A percentile compares a stretch with the other conserved stretches of the same genome.
phyloP scores from a whole-genome alignment of 768 basidiomycete species.

The Russula sp. region DNA sequence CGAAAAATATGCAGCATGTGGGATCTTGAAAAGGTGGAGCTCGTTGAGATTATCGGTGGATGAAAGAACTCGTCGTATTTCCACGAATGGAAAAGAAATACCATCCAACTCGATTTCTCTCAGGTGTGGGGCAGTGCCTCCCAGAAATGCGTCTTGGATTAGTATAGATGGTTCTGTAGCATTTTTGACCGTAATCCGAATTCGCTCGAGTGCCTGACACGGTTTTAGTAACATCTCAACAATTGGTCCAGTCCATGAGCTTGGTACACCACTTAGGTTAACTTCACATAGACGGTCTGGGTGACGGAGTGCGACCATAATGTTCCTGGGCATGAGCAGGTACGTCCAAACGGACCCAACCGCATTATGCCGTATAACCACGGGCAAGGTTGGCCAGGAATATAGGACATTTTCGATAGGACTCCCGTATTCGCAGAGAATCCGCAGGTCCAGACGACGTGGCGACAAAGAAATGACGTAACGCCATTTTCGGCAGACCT shows the following conservation, averaged over 20 bases:
- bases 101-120: neutral
- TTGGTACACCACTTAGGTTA: neutral
- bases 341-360: too few relatives aligned
- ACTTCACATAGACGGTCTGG: neutral
- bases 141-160: neutral
- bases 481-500: slow-evolving; percentile 10
- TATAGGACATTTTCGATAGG: neutral
- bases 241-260: slow-evolving; percentile 21
- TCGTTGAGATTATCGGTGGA: neutral
- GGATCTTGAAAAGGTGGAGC: slow-evolving; percentile 1
- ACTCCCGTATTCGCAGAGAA: neutral
- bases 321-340: neutral
- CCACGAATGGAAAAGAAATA: neutral
- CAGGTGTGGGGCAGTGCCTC: slow-evolving; percentile 3
- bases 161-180: slow-evolving; percentile 36
- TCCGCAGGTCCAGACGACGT: neutral
- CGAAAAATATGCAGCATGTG: neutral
- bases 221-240: slow-evolving; percentile 34
- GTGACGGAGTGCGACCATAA: neutral
- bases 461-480: neutral
- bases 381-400: slow-evolving; percentile 3
- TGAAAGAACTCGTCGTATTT: slow-evolving; percentile 5
- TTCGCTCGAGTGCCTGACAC: slow-evolving; percentile 17
- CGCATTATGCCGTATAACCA: neutral
- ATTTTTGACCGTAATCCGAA: slow-evolving; percentile 35